Evolutionary conservation across 352 stramenopile genomes (phyloP).

Genomic region (Pythium phragmitis): DNA sequence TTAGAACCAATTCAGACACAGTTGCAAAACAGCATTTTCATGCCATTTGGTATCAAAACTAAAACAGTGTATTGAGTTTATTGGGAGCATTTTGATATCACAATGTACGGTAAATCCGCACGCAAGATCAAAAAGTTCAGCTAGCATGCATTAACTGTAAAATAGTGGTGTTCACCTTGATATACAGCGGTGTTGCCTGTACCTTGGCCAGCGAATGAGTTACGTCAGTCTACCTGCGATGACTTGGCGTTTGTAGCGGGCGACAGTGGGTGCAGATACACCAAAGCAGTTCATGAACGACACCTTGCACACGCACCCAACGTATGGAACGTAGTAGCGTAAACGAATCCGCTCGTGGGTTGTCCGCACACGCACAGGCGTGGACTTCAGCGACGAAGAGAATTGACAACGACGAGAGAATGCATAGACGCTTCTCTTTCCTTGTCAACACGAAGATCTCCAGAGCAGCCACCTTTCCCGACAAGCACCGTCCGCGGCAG

Average conservation of each 20-base stretch:
- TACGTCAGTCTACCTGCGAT: not conserved
- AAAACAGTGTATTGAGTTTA: no score
- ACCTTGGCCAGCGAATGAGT: not conserved
- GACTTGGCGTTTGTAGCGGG: not conserved
- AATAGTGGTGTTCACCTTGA: no score
- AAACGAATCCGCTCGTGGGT: not conserved
- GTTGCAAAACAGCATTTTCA: no score
- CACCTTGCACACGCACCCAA: not conserved
- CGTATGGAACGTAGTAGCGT: not conserved
- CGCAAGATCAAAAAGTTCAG: no score
- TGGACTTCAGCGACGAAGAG: not conserved
- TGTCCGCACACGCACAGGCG: not conserved
- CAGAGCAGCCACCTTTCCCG: not conserved
- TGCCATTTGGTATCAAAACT: no score
- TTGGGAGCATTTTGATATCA: no score
- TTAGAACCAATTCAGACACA: no score
- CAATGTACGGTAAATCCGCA: no score
- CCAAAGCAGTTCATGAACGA: not conserved
- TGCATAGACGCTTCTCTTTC: not conserved
- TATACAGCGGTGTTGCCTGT: no score
- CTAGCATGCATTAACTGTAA: no score
- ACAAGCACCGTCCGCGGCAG: not conserved
- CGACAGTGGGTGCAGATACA: not conserved
- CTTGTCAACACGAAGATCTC: not conserved
- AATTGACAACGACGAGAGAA: not conserved